These are phyloP conservation scores for Cladosporium colombiae DNA, from an alignment of 2,329 filamentous ascomycete species.

Conservation along the genomic window DNA sequence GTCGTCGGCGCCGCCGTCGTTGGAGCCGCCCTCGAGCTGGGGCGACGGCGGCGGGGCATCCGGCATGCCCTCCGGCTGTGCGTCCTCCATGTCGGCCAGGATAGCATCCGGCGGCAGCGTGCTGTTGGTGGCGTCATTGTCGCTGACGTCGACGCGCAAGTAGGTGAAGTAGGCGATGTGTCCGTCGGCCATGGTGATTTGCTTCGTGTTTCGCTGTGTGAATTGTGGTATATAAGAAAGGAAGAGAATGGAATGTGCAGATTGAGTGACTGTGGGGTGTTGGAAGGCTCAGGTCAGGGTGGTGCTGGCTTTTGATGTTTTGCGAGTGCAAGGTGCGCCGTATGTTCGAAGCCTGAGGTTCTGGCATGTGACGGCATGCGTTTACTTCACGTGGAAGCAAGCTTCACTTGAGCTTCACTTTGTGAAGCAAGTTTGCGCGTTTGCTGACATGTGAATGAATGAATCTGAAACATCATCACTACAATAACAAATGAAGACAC, in stretches of 20 bases:
- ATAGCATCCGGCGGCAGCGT: not conserved
- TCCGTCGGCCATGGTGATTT: not conserved
- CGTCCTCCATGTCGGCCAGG: not conserved
- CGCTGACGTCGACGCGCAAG: not conserved
- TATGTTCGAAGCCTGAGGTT: not conserved
- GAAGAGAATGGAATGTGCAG: not conserved
- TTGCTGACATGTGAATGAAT: not conserved
- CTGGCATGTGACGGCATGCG: not conserved
- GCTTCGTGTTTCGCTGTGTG: not conserved
- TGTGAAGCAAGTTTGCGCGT: not conserved
- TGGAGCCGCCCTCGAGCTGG: no score
- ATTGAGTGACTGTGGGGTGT: not conserved
- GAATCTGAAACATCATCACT: not conserved
- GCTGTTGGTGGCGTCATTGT: not conserved
- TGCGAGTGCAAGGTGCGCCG: not conserved
- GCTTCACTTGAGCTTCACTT: not conserved
- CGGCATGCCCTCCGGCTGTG: not conserved
- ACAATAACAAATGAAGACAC: not conserved
- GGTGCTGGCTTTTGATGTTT: not conserved
- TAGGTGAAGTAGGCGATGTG: no score
- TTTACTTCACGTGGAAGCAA: not conserved
- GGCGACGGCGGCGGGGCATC: not conserved
- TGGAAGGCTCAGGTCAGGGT: not conserved
- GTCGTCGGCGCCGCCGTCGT: not conserved
- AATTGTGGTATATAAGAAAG: not conserved